These are phyloP conservation scores for Candida krabiensis DNA, from an alignment of 805 yeast species.

Conservation along the genomic window DNA sequence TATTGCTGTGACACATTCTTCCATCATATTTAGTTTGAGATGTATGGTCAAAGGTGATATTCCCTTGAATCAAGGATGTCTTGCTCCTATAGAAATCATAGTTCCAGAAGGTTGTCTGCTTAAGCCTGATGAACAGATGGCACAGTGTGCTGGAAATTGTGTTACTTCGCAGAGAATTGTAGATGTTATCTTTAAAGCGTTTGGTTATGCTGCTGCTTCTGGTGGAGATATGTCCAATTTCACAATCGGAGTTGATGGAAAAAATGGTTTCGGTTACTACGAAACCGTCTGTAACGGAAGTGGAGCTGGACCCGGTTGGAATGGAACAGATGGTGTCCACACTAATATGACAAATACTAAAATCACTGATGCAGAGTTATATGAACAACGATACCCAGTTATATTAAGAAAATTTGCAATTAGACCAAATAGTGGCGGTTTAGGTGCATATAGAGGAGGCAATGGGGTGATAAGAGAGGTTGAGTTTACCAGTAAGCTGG, in stretches of 20 bases:
- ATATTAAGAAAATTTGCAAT: conserved; percentile 43
- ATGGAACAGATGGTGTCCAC: conserved; percentile 49
- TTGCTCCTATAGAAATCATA: conserved; percentile 28
- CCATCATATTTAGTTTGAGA: conserved; percentile 80
- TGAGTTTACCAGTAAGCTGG: conserved; percentile 11
- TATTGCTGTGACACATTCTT: conserved; percentile 81
- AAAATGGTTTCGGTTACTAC: conserved; percentile 48
- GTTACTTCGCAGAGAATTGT: conserved; percentile 56
- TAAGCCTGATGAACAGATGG: conserved; percentile 44
- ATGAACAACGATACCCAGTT: conserved; percentile 52
- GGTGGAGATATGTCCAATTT: conserved; percentile 57
- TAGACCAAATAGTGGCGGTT: conserved; percentile 46
- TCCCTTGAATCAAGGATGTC: conserved; percentile 91
- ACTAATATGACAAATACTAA: conserved; percentile 55
- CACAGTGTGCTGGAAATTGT: conserved; percentile 50
- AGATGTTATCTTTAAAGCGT: conserved; percentile 52
- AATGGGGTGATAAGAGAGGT: conserved; percentile 39
- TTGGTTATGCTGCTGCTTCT: conserved; percentile 54
- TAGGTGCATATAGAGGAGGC: conserved; percentile 46
- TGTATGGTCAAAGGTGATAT: conserved; percentile 82
- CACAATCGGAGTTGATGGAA: conserved; percentile 48
- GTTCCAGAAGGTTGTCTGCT: conserved; percentile 30
- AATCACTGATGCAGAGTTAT: conserved; percentile 53
- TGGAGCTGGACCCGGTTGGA: conserved; percentile 49
- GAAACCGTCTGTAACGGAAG: conserved; percentile 55